These are phyloP conservation scores for Pichia sorboxylosa DNA, from an alignment of 1,139 yeast genomes.

Conservation along the genomic window DNA sequence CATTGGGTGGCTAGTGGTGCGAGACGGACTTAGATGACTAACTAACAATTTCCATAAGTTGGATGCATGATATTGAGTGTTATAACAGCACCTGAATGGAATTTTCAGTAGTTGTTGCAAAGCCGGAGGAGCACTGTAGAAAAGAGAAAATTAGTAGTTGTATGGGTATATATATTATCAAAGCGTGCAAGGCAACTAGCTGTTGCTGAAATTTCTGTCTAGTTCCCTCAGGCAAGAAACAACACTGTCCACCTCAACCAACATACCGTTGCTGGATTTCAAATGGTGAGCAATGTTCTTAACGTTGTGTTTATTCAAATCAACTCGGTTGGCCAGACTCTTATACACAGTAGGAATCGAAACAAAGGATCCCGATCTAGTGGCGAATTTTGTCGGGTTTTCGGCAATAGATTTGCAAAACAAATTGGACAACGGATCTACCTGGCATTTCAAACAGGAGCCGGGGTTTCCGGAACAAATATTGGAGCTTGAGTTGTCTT, in stretches of 20 bases:
- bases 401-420: slow-evolving; percentile 76
- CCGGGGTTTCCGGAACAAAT: slow-evolving; percentile 89
- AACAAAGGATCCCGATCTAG: slow-evolving; percentile 35
- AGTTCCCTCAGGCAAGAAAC: slow-evolving; percentile 73
- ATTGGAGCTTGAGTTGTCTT: slow-evolving; percentile 18
- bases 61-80: no score
- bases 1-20: no score
- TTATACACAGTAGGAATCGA: slow-evolving; percentile 86
- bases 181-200: background rate
- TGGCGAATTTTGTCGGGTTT: slow-evolving; percentile 15
- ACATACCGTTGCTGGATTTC: slow-evolving; percentile 76
- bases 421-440: slow-evolving; percentile 79
- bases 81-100: background rate
- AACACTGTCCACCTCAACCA: slow-evolving; percentile 77
- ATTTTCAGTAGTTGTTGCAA: background rate
- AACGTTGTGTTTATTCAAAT: slow-evolving; percentile 42
- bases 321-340: slow-evolving; percentile 70
- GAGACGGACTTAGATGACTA: no score
- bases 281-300: slow-evolving; percentile 63
- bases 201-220: slow-evolving; percentile 26
- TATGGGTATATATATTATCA: background rate
- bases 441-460: slow-evolving; percentile 71
- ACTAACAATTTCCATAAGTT: no score
- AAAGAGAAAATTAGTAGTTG: background rate
- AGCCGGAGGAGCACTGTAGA: background rate